A percentile compares a stretch with the other conserved stretches of the same genome.
Conservation (phyloP, 2,329 filamentous ascomycete genomes). For the Botrytis aclada region DNA sequence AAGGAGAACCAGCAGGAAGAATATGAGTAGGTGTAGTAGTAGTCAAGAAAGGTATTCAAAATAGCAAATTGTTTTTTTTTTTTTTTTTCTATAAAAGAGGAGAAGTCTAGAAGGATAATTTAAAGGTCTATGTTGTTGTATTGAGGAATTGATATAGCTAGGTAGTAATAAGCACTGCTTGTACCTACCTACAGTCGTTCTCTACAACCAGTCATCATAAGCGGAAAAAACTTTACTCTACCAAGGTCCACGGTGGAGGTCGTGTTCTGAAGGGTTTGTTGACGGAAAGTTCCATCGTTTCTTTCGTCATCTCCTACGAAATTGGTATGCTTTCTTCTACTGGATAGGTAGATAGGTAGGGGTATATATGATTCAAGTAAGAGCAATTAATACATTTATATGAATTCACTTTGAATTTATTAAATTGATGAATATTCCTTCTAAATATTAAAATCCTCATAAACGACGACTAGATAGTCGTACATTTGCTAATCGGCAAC, state of each 20-base stretch:
- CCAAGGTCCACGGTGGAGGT: neutral
- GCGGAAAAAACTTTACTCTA: constrained; percentile 5
- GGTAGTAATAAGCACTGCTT: neutral
- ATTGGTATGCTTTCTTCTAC: too few relatives aligned
- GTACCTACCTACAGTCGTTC: too few relatives aligned
- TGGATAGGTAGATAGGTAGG: too few relatives aligned
- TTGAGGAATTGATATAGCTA: neutral
- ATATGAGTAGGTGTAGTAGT: neutral
- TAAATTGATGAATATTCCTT: neutral
- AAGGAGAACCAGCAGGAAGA: neutral
- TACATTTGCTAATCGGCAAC: neutral
- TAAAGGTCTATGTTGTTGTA: constrained; percentile 3
- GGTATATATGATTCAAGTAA: neutral
- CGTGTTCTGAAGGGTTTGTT: neutral
- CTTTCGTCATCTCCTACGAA: neutral
- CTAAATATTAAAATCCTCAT: neutral
- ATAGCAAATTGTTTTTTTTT: neutral
- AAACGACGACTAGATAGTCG: neutral
- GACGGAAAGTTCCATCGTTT: neutral
- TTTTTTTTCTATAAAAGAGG: neutral
- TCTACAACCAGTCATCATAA: neutral
- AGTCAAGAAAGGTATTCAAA: neutral
- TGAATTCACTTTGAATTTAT: neutral
- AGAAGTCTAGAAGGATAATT: constrained; percentile 5
- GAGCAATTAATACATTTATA: neutral